Percentiles rank a stretch among this genome's conserved stretches.
Conservation (phyloP, 768 basidiomycete species). For the Termitomyces sp. region DNA sequence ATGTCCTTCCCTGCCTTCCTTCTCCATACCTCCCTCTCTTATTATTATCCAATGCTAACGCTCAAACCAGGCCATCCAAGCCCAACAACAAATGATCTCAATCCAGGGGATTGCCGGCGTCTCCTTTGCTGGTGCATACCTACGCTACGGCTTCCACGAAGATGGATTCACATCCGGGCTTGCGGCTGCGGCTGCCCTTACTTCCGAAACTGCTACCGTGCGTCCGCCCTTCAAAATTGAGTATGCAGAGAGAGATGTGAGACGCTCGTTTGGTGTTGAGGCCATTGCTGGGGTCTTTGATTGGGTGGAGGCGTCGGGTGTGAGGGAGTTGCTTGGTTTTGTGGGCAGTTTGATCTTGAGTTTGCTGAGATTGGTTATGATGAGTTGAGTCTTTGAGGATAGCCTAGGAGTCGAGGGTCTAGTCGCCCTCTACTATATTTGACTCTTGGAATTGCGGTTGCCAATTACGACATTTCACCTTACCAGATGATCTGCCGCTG, state of each 20-base stretch:
- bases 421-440: no score
- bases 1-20: conserved; percentile 14
- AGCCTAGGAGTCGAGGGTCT: not conserved
- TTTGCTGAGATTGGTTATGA: not conserved
- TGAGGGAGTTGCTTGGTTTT: not conserved
- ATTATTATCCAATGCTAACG: not conserved
- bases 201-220: conserved; percentile 11
- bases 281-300: conserved; percentile 30
- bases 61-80: conserved; percentile 38
- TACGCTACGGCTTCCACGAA: conserved; percentile 79
- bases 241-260: conserved; percentile 26
- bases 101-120: conserved; percentile 64
- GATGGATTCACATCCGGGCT: conserved; percentile 60
- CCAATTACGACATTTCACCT: no score
- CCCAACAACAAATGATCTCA: conserved; percentile 43
- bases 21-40: not conserved
- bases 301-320: conserved; percentile 28
- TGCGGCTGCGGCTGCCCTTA: conserved; percentile 22
- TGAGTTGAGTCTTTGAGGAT: not conserved
- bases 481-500: no score
- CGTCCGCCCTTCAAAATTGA: conserved; percentile 37
- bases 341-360: not conserved
- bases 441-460: no score
- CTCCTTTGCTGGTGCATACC: conserved; percentile 66
- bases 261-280: conserved; percentile 9